Evolutionary conservation across 257 asterid genomes (phyloP), one percentile per base, ranked within the genome.

Genomic region (Lycium barbarum): DNA sequence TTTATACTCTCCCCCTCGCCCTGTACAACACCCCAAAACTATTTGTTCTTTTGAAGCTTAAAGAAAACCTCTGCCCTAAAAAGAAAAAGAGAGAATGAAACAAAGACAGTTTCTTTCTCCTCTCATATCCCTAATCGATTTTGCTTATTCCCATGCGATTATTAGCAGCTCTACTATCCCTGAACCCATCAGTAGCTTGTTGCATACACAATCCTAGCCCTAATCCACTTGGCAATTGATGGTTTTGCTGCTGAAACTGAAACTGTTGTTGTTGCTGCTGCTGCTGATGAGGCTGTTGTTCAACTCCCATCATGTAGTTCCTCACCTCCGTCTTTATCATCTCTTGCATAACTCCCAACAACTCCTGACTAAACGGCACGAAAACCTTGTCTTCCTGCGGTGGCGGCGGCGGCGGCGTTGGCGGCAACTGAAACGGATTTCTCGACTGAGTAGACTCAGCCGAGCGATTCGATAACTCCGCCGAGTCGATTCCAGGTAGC

Each of bases 311-410:
- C 97, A 96, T 95, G 78, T 96, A 96, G 55, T 80, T 93, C 89
- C 95, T 90, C 84, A 96, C 99, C 88, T 96, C 99, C 40, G 89
- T 90, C 87, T 87, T 90, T 0, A 96, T 91, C 98, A 96, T 96
- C 15, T 91, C 95, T 82, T 94, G 98, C 98, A 96, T 90, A 88
- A 93, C 98, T 54, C 92, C 91, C 92, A 90, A 86, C 83, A 96
- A 53, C 86, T 96, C 95, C 22, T 85, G 83, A 36, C 90, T 89
- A 76, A 91, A 91, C 14, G 98, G 98, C 85, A 88, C 83, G 43
- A 93, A 91, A 1, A 83, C 89, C 43, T 86, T 88, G 6, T 93
- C 98, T 45, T 73, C 89, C 80, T 86, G 86, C 0, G 86, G 82
- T 0, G 89, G 70, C 7, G 86, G 81, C 2, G 90, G 73, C 0